Evolutionary conservation across 2,329 filamentous ascomycete species (phyloP), one percentile per base, ranked within the genome.

Genomic region (Dactylellina parvicollis): DNA sequence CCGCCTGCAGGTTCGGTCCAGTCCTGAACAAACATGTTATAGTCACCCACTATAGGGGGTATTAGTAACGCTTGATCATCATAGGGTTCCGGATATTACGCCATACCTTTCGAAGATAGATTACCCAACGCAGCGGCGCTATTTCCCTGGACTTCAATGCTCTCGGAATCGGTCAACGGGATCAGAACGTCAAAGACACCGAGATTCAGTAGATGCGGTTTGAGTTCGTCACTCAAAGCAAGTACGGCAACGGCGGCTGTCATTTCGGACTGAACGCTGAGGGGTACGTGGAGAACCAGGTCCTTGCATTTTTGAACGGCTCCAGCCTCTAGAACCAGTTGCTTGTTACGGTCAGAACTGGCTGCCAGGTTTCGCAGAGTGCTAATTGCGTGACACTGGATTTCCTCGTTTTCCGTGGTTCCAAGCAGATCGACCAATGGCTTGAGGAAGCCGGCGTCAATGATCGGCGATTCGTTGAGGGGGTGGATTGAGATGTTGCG

Each of bases 301-400:
- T 98, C 92, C 82, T 97, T 98, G 88, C 95, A 99, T 81, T 98
- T 98, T 80, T 98, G 92, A 38, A 99, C 95, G 1, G 95, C 95
- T 22, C 95, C 95, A 32, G 95, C 95, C 81, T 98, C 92, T 52
- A 99, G 84, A 0, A 99, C 95, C n/a, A 99, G 86, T 69, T 96
- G 91, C 83, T 99, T 99, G 86, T 99, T 99, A 75, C 92, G 89
- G 80, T 99, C 95, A 5, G 94, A 98, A 82, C 93, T 98, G 62
- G 95, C 95, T 4, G 95, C 95, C 69, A 99, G 85, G 79, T 99
- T 99, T 75, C 95, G 89, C 52, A 99, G 86, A 0, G 95, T 99
- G 3, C 95, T 98, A 76, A 99, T 99, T 66, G 95, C 95, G 79
- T 99, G 95, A 80, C 95, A 99, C 80, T 99, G 95, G 56, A 99